A percentile compares a stretch with the other conserved stretches of the same genome.
phyloP scores from a whole-genome alignment of 2,329 filamentous ascomycete genomes.

The Plenodomus tracheiphilus region DNA sequence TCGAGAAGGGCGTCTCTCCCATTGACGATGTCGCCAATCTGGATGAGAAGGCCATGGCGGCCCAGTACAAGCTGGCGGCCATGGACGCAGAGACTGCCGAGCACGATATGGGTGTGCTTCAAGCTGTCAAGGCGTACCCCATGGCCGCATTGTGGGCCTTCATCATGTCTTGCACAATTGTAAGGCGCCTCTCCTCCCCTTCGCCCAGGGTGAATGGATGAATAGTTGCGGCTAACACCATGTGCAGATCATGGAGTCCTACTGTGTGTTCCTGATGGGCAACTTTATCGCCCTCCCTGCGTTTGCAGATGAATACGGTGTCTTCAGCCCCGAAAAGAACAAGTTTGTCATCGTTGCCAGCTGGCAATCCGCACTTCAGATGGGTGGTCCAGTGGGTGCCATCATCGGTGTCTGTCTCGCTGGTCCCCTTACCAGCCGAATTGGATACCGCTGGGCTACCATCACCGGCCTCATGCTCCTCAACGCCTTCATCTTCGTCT shows the following conservation, averaged over 20 bases:
- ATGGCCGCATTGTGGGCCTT: constrained; percentile 60
- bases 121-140: constrained; percentile 57
- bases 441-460: constrained; percentile 65
- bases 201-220: constrained; percentile 14
- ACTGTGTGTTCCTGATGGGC: constrained; percentile 64
- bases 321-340: constrained; percentile 30
- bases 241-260: constrained; percentile 65
- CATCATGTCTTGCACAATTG: constrained; percentile 60
- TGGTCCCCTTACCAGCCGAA: constrained; percentile 61
- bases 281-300: constrained; percentile 58
- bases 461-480: constrained; percentile 59
- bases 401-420: constrained; percentile 63
- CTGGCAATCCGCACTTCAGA: constrained; percentile 64
- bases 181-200: constrained; percentile 30
- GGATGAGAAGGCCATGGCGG: constrained; percentile 45
- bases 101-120: constrained; percentile 54
- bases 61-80: constrained; percentile 56
- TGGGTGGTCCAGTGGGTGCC: constrained; percentile 61
- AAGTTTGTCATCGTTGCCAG: constrained; percentile 52
- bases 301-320: constrained; percentile 55
- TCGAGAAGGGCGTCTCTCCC: constrained; percentile 27
- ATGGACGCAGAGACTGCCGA: constrained; percentile 61
- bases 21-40: constrained; percentile 22
- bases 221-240: constrained; percentile 14
- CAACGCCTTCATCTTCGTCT: constrained; percentile 64